These are phyloP conservation scores for Salix udensis DNA, from an alignment of 345 rosid genomes.

Conservation along the genomic window DNA sequence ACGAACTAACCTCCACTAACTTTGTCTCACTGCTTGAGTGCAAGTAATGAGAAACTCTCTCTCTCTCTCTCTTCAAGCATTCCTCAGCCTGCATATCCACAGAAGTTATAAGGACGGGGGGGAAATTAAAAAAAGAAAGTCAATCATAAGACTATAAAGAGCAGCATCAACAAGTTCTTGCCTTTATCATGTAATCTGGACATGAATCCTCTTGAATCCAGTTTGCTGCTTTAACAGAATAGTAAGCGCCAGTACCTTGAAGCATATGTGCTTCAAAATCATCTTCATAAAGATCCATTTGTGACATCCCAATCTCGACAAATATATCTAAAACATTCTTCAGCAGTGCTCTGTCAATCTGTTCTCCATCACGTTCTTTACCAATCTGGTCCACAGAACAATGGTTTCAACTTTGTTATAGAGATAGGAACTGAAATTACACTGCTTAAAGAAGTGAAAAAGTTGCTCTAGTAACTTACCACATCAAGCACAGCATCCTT, in stretches of 20 bases:
- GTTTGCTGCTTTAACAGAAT: constrained; percentile 79
- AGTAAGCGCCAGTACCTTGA: constrained; percentile 61
- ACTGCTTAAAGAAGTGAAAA: background rate
- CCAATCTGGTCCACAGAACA: constrained; percentile 46
- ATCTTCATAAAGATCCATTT: constrained; percentile 57
- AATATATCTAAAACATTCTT: constrained; percentile 75
- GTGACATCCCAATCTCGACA: constrained; percentile 83
- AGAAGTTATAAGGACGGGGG: background rate
- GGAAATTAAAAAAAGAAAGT: background rate
- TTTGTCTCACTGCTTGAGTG: constrained; percentile 85
- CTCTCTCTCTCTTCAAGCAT: constrained; percentile 85
- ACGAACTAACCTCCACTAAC: constrained; percentile 73
- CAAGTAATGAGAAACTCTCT: constrained; percentile 82
- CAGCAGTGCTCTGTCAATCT: constrained; percentile 69
- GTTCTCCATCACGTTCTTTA: constrained; percentile 87
- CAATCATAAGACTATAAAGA: background rate
- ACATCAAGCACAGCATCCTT: constrained; percentile 64
- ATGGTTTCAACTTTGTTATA: background rate
- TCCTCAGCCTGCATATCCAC: constrained; percentile 71
- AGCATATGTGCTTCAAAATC: constrained; percentile 82
- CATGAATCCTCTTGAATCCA: constrained; percentile 83
- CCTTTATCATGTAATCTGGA: constrained; percentile 85
- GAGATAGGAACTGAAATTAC: background rate
- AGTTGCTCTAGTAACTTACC: constrained; percentile 43
- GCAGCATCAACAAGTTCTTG: constrained; percentile 7